These are phyloP conservation scores for Nakataea oryzae DNA, from an alignment of 2,329 filamentous ascomycete species.

Conservation along the genomic window DNA sequence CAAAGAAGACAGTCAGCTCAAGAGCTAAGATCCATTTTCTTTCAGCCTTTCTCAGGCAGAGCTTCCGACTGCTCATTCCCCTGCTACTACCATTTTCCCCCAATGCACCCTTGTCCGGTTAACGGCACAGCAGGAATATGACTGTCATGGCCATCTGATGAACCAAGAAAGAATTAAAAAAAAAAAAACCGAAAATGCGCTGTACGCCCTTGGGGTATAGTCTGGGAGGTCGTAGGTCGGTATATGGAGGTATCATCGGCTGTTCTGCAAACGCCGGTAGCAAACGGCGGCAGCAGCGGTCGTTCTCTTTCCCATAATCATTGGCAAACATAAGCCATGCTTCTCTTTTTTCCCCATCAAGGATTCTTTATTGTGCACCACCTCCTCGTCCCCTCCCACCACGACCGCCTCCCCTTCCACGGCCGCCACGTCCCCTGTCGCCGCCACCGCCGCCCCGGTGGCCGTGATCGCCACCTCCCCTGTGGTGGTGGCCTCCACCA, in stretches of 20 bases:
- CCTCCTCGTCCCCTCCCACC: constrained; percentile 1
- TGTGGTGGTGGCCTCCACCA: constrained; percentile 15
- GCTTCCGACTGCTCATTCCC: not conserved
- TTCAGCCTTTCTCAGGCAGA: not conserved
- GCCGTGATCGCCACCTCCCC: not conserved
- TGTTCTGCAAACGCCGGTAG: not conserved
- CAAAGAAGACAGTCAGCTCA: not conserved
- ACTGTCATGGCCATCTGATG: too few relatives aligned
- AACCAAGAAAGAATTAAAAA: too few relatives aligned
- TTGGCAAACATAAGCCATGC: not conserved
- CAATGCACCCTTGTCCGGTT: not conserved
- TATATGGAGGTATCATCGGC: not conserved
- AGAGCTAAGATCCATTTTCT: not conserved
- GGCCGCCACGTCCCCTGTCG: constrained; percentile 24
- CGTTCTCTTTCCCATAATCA: not conserved
- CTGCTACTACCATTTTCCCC: too few relatives aligned
- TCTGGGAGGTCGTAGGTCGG: not conserved
- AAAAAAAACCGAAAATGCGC: not conserved
- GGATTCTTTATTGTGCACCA: not conserved
- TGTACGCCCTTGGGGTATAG: not conserved
- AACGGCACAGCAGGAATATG: not conserved
- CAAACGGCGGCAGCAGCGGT: too few relatives aligned
- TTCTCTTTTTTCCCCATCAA: not conserved
- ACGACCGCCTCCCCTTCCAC: constrained; percentile 14
- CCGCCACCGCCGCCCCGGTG: not conserved